Percentiles rank a stretch among this genome's conserved stretches.
These are phyloP conservation scores for Fragaria vesca DNA, from an alignment of 306 rosid genomes.

Conservation along the genomic window DNA sequence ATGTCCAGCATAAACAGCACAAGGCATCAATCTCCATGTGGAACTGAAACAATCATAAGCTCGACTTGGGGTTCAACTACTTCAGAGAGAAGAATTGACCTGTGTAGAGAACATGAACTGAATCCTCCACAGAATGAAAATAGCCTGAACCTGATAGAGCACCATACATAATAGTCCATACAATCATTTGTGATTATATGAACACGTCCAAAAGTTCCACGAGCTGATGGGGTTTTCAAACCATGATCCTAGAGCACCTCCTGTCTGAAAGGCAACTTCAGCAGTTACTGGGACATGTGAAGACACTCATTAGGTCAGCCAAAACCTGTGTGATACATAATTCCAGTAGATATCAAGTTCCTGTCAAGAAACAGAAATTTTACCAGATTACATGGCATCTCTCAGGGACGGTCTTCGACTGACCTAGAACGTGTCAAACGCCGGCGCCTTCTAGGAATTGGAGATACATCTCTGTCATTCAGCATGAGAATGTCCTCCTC, in stretches of 20 bases:
- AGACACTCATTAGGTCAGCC: conserved; percentile 41
- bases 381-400: conserved; percentile 41
- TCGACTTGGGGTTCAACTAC: neutral
- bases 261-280: conserved; percentile 17
- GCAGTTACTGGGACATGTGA: conserved; percentile 42
- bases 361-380: conserved; percentile 30
- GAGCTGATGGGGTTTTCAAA: conserved; percentile 23
- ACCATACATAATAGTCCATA: neutral
- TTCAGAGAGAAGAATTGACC: neutral
- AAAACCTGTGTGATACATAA: conserved; percentile 24
- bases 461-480: conserved; percentile 50
- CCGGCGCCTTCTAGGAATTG: conserved; percentile 70
- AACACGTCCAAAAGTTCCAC: conserved; percentile 4
- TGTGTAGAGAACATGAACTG: neutral
- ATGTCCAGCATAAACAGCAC: conserved; percentile 10
- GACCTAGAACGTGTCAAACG: conserved; percentile 69
- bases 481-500: conserved; percentile 37
- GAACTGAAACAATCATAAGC: conserved; percentile 5
- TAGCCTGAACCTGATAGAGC: neutral
- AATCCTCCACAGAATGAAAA: neutral
- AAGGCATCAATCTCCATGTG: conserved; percentile 4
- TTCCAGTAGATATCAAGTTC: conserved; percentile 27
- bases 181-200: neutral
- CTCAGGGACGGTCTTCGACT: conserved; percentile 55
- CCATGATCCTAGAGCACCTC: conserved; percentile 22